Evolutionary conservation across 768 basidiomycete genomes (phyloP), one percentile per base, ranked within the genome.

Genomic region (Termitomyces sp.): DNA sequence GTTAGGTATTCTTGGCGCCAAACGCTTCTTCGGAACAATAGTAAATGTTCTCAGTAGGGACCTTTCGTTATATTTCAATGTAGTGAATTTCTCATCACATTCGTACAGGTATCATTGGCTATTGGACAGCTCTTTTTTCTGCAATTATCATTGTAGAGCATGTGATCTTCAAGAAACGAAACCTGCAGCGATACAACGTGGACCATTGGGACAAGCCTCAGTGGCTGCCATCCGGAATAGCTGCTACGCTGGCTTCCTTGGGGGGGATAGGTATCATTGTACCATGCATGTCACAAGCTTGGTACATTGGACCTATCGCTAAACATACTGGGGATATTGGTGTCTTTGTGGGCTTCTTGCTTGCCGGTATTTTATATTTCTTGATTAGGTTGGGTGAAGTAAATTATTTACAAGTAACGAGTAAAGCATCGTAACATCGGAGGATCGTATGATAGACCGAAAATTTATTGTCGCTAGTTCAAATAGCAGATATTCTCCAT

Each of bases 281-380:
- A 5, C 85, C 87, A 5, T 84, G 77, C 54, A 92, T 92, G 84
- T 75, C 82, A 60, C 89, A 93, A 67, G 82, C 77, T 14, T 91
- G 86, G 84, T 92, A 83, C 68, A 72, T 74, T 3, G 91, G 91
- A 0, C 89, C 89, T 0, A 85, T 92, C 20, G 89, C 88, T 3
- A 65, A 69, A 40, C 74, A 67, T 8, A 78, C 86, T 11, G 91
- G 91, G 3, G 91, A 92, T 70, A 84, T 92, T 56, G 91, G 88
- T 3, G 81, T 92, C 43, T 78, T 88, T 61, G 71, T 86, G 15
- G 87, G 87, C 0, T 83, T 87, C 56, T 69, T 72, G 5, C 71
- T 79, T 7, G 79, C 82, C 0, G 74, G 70, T 12, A 17, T 83
- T 42, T 64, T 83, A 42, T 91, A 88, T 69, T 12, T 32, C 6